phyloP scores from a whole-genome alignment of 2,329 filamentous ascomycete genomes.

The Fusarium proliferatum region DNA sequence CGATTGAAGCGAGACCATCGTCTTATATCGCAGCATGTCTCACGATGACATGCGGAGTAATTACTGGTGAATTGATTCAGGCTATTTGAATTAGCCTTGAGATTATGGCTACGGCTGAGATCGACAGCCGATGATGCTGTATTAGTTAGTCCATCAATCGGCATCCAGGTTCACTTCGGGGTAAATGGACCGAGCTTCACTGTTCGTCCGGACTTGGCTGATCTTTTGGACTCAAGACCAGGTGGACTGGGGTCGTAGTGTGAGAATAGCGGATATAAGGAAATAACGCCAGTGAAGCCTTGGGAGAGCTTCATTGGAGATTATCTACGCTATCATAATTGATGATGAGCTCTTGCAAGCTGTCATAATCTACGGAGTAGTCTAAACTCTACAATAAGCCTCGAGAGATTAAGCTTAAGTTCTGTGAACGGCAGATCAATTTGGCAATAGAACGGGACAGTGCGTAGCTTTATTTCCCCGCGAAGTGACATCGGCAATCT shows the following conservation, averaged over 20 bases:
- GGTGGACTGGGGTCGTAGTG: neutral
- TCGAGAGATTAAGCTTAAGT: neutral
- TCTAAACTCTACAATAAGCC: neutral
- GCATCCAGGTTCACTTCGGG: constrained; percentile 15
- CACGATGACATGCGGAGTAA: constrained; percentile 16
- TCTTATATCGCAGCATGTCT: constrained; percentile 7
- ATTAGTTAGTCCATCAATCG: constrained; percentile 26
- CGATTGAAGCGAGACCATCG: neutral
- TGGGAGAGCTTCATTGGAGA: neutral
- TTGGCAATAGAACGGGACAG: neutral
- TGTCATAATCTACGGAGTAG: neutral
- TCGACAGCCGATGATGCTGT: constrained; percentile 3
- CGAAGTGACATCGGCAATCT: constrained; percentile 15
- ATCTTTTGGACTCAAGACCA: neutral
- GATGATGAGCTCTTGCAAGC: neutral
- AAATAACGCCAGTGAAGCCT: neutral
- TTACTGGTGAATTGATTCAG: constrained; percentile 15
- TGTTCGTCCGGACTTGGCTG: neutral
- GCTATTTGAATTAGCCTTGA: constrained; percentile 28
- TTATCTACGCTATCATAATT: neutral
- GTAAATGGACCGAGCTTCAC: constrained; percentile 10
- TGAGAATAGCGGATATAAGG: neutral
- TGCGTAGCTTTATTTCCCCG: neutral
- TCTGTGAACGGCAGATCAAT: neutral
- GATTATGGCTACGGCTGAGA: constrained; percentile 3